Conservation (phyloP, 2,329 filamentous ascomycete genomes). For the Colletotrichum navitas region DNA sequence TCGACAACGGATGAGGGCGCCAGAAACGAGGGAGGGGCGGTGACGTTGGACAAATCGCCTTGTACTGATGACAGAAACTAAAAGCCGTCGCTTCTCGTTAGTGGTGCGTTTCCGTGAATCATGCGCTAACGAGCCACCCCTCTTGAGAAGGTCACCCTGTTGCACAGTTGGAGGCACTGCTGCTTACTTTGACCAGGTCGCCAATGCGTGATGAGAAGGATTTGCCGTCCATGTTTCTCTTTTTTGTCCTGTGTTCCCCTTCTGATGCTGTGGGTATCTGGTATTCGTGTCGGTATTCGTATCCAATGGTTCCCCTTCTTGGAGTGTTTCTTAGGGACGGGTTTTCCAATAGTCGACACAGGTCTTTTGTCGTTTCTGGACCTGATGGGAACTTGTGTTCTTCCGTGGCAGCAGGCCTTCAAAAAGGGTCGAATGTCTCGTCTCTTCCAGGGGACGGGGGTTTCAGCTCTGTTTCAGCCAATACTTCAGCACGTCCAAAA, state of each 20-base stretch:
- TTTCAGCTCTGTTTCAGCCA: conserved; percentile 41
- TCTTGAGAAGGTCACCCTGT: background rate
- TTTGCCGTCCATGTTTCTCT: conserved; percentile 38
- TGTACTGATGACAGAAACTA: conserved; percentile 50
- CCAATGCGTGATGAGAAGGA: conserved; percentile 40
- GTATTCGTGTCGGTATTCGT: background rate
- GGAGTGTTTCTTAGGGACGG: background rate
- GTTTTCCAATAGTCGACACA: background rate
- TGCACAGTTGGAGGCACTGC: background rate
- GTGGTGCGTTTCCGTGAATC: conserved; percentile 3
- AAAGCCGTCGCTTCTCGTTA: background rate
- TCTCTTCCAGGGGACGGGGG: conserved; percentile 19
- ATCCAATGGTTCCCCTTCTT: background rate
- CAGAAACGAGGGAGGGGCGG: conserved; percentile 64
- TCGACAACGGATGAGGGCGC: conserved; percentile 64
- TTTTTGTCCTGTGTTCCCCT: background rate
- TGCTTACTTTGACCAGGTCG: conserved; percentile 41
- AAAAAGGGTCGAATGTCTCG: conserved; percentile 8
- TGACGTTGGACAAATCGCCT: conserved; percentile 65
- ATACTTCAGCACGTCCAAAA: conserved; percentile 18
- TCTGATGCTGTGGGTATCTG: background rate
- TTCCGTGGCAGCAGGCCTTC: background rate
- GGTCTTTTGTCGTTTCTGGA: background rate
- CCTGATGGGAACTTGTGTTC: background rate
- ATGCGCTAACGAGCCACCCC: background rate